Evolutionary conservation across 2,329 filamentous ascomycete species (phyloP).

Genomic region (Dactylonectria estremocensis): DNA sequence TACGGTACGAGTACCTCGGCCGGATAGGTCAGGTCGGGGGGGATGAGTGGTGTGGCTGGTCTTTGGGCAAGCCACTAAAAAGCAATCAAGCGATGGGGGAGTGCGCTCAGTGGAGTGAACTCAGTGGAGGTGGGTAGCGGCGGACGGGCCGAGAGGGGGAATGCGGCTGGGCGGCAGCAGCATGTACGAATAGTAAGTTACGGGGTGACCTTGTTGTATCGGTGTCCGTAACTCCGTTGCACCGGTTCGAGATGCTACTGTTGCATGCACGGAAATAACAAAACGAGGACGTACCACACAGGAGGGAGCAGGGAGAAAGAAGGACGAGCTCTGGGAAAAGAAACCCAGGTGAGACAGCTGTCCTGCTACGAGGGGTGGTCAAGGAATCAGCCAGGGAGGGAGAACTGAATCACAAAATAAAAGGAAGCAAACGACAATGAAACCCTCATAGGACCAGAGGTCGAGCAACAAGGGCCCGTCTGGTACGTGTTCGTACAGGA

Average conservation of each 20-base stretch:
- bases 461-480: slow-evolving; percentile 5
- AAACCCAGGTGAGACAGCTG: neutral
- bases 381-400: slow-evolving; percentile 7
- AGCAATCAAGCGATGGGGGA: slow-evolving; percentile 9
- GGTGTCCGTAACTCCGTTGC: slow-evolving; percentile 10
- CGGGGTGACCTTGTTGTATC: neutral
- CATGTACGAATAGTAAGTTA: neutral
- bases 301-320: neutral
- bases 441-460: neutral
- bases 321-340: neutral
- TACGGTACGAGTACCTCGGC: slow-evolving; percentile 23
- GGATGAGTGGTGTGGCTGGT: slow-evolving; percentile 28
- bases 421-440: slow-evolving; percentile 11
- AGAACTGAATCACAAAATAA: slow-evolving; percentile 18
- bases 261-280: too few relatives aligned
- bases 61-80: slow-evolving; percentile 24
- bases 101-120: slow-evolving; percentile 2
- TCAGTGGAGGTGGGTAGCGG: slow-evolving; percentile 9
- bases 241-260: neutral
- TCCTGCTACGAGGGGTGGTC: neutral
- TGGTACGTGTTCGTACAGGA: slow-evolving; percentile 40
- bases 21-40: slow-evolving; percentile 8
- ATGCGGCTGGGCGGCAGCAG: slow-evolving; percentile 5
- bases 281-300: too few relatives aligned
- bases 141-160: slow-evolving; percentile 28